Evolutionary conservation across 495 filamentous ascomycete species (phyloP), one percentile per base, ranked within the genome.

Genomic region (Penicillium longicatenatum): DNA sequence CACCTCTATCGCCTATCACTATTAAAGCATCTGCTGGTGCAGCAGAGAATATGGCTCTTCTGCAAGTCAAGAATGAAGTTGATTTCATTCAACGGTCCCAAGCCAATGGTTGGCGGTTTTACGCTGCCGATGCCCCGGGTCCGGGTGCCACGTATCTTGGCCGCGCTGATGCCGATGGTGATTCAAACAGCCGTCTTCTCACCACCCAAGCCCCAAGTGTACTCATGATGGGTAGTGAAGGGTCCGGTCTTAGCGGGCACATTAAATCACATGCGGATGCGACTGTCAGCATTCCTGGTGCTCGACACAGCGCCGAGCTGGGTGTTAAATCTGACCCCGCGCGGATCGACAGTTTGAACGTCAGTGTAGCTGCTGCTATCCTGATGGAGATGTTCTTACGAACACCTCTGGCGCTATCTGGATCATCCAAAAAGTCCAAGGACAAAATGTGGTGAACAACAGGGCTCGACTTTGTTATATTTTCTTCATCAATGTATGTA

Each of bases 11-110:
- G 26, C 77, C 91, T 2, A 82, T 91, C 10, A 84, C 91, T 0
- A 82, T 94, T 47, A 98, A 98, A 67, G 87, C 93, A 2, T 91
- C 92, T 9, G 84, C 89, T 0, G 94, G 94, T 21, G 92, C 93
- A 16, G 83, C 89, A 5, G 94, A 98, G 70, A 81, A 84, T 50
- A 74, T 96, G 56, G 82, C 83, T 1, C 69, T 96, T 9, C 83
- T 96, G 41, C 75, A 83, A 8, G 80, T 93, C 45, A 74, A 69
- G 41, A 83, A 87, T 2, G 80, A 90, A 14, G 74, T 78, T 6
- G 78, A 79, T 16, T 94, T 98, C 66, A 81, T 98, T 22, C 71
- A 79, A 19, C 73, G 78, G 9, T 90, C 86, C 7, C 81, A 83
- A 46, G 75, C 76, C 33, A 82, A 84, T 31, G 94, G 92, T 2